Evolutionary conservation across 2,329 filamentous ascomycete genomes (phyloP).

Genomic region (Laburnicola sp.): DNA sequence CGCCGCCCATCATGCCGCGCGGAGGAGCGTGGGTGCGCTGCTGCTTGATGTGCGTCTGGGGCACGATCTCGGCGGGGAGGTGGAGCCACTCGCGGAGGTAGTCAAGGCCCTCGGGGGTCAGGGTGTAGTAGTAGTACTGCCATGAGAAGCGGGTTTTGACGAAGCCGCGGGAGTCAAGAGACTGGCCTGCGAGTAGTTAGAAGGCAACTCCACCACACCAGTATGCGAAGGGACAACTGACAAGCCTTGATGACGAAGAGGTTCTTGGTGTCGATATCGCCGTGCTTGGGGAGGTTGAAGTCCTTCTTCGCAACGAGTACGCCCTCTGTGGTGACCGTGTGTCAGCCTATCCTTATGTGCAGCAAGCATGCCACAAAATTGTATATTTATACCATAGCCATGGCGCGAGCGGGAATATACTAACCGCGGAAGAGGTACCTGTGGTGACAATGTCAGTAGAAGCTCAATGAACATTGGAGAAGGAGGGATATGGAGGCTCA

Average conservation of each 20-base stretch:
- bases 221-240: slow-evolving; percentile 21
- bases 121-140: slow-evolving; percentile 89
- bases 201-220: not conserved
- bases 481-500: slow-evolving; percentile 21
- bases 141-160: slow-evolving; percentile 98
- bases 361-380: slow-evolving; percentile 36
- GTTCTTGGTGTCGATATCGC: slow-evolving; percentile 99
- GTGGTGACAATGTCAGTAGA: slow-evolving; percentile 25
- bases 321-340: slow-evolving; percentile 61
- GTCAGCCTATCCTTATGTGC: slow-evolving; percentile 48
- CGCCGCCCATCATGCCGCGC: slow-evolving; percentile 89
- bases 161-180: slow-evolving; percentile 94
- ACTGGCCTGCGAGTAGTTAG: slow-evolving; percentile 63
- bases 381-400: slow-evolving; percentile 45
- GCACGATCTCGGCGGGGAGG: slow-evolving; percentile 98
- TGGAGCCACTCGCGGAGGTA: slow-evolving; percentile 99
- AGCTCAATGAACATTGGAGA: slow-evolving; percentile 12
- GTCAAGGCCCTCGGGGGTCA: slow-evolving; percentile 98
- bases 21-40: slow-evolving; percentile 97
- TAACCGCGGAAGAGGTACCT: slow-evolving; percentile 51
- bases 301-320: slow-evolving; percentile 98
- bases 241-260: slow-evolving; percentile 98
- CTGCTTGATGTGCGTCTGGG: slow-evolving; percentile 99
- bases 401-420: slow-evolving; percentile 39
- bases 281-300: slow-evolving; percentile 97